Evolutionary conservation across 192 early-diverging fungal genomes (phyloP).

Genomic region (Coemansia javaensis): DNA sequence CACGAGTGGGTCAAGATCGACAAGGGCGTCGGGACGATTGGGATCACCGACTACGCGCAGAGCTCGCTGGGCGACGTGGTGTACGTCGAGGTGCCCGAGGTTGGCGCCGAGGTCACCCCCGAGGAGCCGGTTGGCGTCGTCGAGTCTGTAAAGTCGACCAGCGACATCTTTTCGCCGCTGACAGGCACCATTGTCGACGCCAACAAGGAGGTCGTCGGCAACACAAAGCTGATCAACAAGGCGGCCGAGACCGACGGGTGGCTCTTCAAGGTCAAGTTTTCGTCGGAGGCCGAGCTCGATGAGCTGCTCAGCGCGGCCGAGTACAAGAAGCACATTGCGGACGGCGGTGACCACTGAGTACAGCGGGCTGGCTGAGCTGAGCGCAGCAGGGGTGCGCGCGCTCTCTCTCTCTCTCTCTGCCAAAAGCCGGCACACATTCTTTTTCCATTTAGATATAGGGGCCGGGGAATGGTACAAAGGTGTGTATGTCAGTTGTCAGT

Average conservation of each 20-base stretch:
- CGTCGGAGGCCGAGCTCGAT: slow-evolving; percentile 61
- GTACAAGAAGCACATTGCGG: slow-evolving; percentile 62
- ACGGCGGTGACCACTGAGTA: slow-evolving; percentile 15
- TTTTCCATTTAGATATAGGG: too few species aligned
- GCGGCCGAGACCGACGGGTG: slow-evolving; percentile 75
- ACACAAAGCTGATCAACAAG: slow-evolving; percentile 77
- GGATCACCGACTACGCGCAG: slow-evolving; percentile 91
- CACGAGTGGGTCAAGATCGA: slow-evolving; percentile 91
- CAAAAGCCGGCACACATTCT: too few species aligned
- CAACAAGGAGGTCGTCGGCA: slow-evolving; percentile 61
- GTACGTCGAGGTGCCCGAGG: slow-evolving; percentile 80
- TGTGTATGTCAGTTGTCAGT: background rate
- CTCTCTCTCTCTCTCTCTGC: too few species aligned
- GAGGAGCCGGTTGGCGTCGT: slow-evolving; percentile 72
- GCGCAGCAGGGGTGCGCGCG: too few species aligned
- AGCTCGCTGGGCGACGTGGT: slow-evolving; percentile 90
- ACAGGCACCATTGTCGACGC: slow-evolving; percentile 75
- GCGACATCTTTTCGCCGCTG: slow-evolving; percentile 85
- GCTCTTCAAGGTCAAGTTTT: slow-evolving; percentile 88
- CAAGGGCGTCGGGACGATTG: slow-evolving; percentile 73
- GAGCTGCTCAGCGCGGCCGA: slow-evolving; percentile 63
- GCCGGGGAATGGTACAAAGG: background rate
- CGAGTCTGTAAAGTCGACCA: slow-evolving; percentile 93
- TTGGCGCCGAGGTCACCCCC: slow-evolving; percentile 56
- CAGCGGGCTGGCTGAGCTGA: background rate